Percentiles rank a stretch among this genome's conserved stretches.
phyloP scores from a whole-genome alignment of 441 rosid species.

The Eruca vesicaria region DNA sequence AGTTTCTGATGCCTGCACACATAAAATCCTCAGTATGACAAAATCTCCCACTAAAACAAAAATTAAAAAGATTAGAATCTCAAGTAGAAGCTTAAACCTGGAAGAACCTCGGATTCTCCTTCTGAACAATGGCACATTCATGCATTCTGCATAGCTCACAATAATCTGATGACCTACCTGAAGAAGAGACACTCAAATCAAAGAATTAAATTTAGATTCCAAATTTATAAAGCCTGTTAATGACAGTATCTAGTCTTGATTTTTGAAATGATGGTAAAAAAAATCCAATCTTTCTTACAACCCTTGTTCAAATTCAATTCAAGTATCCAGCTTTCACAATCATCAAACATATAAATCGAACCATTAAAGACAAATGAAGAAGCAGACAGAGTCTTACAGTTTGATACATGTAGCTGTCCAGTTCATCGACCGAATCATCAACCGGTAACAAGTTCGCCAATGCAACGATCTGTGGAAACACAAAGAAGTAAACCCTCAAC shows the following conservation, averaged over 20 bases:
- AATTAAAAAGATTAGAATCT: background rate
- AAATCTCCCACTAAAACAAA: background rate
- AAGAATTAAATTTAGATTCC: background rate
- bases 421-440: slow-evolving; percentile 87
- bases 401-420: slow-evolving; percentile 97
- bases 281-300: background rate
- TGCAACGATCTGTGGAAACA: slow-evolving; percentile 65
- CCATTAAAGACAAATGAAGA: background rate
- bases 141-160: slow-evolving; percentile 85
- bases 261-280: background rate
- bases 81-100: slow-evolving; percentile 42
- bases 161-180: slow-evolving; percentile 96
- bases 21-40: slow-evolving; percentile 5
- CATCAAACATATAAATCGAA: background rate
- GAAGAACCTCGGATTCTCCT: slow-evolving; percentile 83
- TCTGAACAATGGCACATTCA: slow-evolving; percentile 85
- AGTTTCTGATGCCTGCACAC: slow-evolving; percentile 65
- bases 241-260: background rate
- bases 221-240: background rate
- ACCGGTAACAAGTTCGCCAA: slow-evolving; percentile 84
- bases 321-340: background rate
- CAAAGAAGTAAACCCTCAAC: background rate
- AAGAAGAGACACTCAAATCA: slow-evolving; percentile 6
- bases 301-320: background rate
- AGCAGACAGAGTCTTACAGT: slow-evolving; percentile 53